Evolutionary conservation across 345 rosid species (phyloP).

Genomic region (Brassica rapa): DNA sequence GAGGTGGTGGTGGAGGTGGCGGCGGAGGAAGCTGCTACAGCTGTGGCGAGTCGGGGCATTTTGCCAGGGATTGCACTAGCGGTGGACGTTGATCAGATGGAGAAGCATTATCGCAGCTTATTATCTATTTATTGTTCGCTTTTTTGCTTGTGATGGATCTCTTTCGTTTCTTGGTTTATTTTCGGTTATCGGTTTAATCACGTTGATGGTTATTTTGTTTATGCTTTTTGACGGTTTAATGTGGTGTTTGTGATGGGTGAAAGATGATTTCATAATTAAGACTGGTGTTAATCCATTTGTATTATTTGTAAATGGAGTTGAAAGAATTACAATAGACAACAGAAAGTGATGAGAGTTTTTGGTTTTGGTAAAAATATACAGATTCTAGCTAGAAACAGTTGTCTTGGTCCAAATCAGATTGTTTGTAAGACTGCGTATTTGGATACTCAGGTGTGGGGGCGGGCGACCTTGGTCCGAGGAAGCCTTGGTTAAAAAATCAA

Average conservation of each 20-base stretch:
- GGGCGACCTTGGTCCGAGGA: no score
- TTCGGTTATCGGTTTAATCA: background rate
- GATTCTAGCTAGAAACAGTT: background rate
- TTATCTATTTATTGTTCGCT: conserved; percentile 4
- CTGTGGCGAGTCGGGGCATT: conserved; percentile 63
- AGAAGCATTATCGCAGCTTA: background rate
- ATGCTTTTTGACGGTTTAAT: background rate
- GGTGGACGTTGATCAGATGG: conserved; percentile 44
- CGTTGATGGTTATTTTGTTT: background rate
- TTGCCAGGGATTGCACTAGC: conserved; percentile 80
- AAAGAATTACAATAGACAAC: background rate
- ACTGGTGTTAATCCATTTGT: background rate
- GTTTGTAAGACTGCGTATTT: no score
- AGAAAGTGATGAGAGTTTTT: background rate
- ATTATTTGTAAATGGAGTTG: background rate
- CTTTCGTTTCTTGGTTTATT: background rate
- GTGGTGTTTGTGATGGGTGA: conserved; percentile 18
- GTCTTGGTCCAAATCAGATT: background rate
- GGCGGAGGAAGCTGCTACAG: conserved; percentile 34
- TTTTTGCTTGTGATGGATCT: conserved; percentile 2
- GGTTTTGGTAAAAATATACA: background rate
- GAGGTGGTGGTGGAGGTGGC: background rate
- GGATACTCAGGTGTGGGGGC: no score
- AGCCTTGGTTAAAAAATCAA: no score
- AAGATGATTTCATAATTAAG: background rate